Conservation (phyloP, 257 asterid species). For the Thymus quinquecostatus region DNA sequence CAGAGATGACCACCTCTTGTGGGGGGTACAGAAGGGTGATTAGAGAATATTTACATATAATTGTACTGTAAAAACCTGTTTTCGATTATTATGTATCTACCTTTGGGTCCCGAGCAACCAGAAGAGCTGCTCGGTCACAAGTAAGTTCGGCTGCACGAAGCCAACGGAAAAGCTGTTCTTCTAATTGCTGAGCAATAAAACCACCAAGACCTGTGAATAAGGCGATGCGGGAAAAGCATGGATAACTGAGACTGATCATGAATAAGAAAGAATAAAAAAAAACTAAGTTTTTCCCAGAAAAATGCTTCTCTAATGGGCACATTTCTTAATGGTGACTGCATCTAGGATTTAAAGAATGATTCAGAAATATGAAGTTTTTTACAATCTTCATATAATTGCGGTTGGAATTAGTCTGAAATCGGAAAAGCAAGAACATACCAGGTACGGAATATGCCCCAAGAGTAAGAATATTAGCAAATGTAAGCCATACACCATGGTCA, state of each 20-base stretch:
- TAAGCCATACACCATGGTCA: conserved; percentile 96
- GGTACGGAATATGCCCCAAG: conserved; percentile 88
- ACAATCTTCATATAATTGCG: neutral
- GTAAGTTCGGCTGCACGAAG: conserved; percentile 97
- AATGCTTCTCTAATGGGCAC: neutral
- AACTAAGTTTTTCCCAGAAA: neutral
- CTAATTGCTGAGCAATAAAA: conserved; percentile 83
- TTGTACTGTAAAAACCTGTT: conserved; percentile 8
- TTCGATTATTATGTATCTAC: conserved; percentile 40
- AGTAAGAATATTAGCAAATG: conserved; percentile 84
- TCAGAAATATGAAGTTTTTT: neutral
- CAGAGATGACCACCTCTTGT: conserved; percentile 99
- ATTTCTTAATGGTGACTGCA: neutral
- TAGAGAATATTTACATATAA: conserved; percentile 21
- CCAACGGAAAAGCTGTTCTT: conserved; percentile 96
- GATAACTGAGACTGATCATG: neutral
- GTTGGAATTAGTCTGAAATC: conserved; percentile 18
- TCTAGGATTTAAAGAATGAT: neutral
- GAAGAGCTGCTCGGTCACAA: conserved; percentile 95
- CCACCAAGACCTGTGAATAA: conserved; percentile 72
- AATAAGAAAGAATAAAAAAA: neutral
- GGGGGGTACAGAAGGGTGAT: conserved; percentile 48
- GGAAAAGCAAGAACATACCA: conserved; percentile 47
- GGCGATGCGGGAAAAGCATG: conserved; percentile 22
- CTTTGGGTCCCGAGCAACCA: conserved; percentile 95